Percentiles rank a stretch among this genome's conserved stretches.
Evolutionary conservation across 768 basidiomycete genomes (phyloP).

Genomic region (Lactarius indigo): DNA sequence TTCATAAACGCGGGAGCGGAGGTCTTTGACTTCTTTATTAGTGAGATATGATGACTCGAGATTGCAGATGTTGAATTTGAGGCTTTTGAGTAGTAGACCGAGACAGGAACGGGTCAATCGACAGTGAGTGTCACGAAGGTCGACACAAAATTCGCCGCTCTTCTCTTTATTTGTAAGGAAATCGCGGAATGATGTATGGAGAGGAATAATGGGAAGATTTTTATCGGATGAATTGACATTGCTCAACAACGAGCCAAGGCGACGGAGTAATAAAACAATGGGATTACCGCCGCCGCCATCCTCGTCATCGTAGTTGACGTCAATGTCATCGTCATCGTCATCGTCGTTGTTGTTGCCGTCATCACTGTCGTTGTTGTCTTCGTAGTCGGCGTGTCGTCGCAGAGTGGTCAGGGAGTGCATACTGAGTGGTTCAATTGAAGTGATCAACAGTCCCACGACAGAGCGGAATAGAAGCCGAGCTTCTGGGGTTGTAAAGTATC

Average conservation of each 20-base stretch:
- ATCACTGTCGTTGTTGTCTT: too few relatives aligned
- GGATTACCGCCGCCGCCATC: not conserved
- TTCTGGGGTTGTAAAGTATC: too few relatives aligned
- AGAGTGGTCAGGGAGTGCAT: not conserved
- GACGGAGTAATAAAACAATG: not conserved
- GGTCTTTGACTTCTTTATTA: not conserved
- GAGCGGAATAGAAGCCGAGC: not conserved
- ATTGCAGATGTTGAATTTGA: constrained; percentile 5
- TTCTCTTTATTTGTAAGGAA: not conserved
- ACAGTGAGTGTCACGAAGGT: not conserved
- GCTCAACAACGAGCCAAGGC: not conserved
- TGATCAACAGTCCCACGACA: not conserved
- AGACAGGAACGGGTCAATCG: not conserved
- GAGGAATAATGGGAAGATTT: not conserved
- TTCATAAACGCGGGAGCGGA: not conserved
- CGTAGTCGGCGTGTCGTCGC: not conserved
- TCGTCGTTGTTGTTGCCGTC: too few relatives aligned
- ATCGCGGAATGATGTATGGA: not conserved
- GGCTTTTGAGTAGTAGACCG: not conserved
- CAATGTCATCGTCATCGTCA: too few relatives aligned
- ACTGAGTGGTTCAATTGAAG: not conserved
- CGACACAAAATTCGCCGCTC: not conserved
- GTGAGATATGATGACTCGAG: not conserved
- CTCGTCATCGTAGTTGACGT: too few relatives aligned
- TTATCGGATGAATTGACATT: not conserved